Conservation (phyloP, 176 grass and related monocot species). For the Zea mays region DNA sequence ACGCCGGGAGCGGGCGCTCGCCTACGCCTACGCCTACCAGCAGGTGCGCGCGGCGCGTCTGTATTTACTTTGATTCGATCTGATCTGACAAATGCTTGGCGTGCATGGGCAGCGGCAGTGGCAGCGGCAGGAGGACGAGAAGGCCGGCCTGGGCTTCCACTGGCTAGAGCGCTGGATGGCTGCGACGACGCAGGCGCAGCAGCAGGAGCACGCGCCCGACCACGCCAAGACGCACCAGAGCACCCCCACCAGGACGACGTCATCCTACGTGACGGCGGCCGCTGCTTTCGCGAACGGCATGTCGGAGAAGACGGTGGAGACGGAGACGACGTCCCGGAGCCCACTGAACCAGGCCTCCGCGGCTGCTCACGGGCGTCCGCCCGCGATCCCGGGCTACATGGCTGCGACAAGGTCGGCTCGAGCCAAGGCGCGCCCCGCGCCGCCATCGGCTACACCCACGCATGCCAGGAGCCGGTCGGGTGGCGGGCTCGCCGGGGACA, state of each 20-base stretch:
- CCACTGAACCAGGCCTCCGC: constrained; percentile 12
- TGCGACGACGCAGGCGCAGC: constrained; percentile 15
- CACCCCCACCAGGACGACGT: neutral
- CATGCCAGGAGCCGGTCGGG: constrained; percentile 31
- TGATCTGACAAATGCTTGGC: neutral
- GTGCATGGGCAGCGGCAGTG: constrained; percentile 33
- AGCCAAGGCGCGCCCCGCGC: constrained; percentile 48
- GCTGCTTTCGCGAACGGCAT: constrained; percentile 12
- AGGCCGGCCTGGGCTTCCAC: constrained; percentile 53
- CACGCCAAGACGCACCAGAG: neutral
- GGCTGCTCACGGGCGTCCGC: neutral
- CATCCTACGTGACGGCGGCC: constrained; percentile 21
- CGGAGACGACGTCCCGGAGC: constrained; percentile 46
- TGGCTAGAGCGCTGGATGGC: constrained; percentile 75
- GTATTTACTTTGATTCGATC: too few species aligned
- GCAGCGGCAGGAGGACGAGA: constrained; percentile 42
- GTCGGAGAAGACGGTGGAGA: constrained; percentile 53
- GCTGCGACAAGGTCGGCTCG: constrained; percentile 57
- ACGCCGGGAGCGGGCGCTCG: constrained; percentile 63
- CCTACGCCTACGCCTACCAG: constrained; percentile 66
- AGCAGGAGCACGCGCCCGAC: constrained; percentile 28
- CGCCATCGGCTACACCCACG: constrained; percentile 13
- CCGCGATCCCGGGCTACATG: constrained; percentile 58
- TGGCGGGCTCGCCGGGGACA: constrained; percentile 20
- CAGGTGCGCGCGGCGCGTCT: constrained; percentile 7